These are phyloP conservation scores for Ceratobasidium theobromae DNA, from an alignment of 1,284 basidiomycete genomes.

Conservation along the genomic window DNA sequence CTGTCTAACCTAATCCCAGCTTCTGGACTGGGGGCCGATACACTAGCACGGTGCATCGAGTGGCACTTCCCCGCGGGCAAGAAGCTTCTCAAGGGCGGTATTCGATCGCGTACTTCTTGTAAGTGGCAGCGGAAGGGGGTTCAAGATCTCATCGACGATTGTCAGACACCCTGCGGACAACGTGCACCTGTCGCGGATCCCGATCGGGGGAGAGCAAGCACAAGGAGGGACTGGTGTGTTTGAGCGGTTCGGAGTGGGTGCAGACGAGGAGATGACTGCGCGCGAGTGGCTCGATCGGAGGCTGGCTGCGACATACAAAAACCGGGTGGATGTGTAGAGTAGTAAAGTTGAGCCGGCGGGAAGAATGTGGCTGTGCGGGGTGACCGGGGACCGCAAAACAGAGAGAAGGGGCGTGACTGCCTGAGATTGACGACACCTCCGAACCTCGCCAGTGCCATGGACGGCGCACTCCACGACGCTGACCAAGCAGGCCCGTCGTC, in stretches of 20 bases:
- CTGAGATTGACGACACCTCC: slow-evolving; percentile 7
- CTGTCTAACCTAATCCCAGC: slow-evolving; percentile 9
- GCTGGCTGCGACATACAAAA: slow-evolving; percentile 33
- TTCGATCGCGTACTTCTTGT: slow-evolving; percentile 38
- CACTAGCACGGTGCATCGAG: slow-evolving; percentile 36
- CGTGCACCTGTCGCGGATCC: slow-evolving; percentile 30
- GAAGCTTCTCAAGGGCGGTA: slow-evolving; percentile 29
- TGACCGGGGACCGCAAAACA: slow-evolving; percentile 15
- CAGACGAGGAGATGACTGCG: slow-evolving; percentile 33
- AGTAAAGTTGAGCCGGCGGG: background rate
- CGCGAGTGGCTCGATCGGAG: slow-evolving; percentile 35
- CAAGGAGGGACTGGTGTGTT: slow-evolving; percentile 18
- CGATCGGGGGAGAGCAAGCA: slow-evolving; percentile 5
- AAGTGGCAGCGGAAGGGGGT: background rate
- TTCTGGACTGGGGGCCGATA: slow-evolving; percentile 37
- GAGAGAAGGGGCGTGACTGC: background rate
- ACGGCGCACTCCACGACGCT: background rate
- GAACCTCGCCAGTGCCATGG: background rate
- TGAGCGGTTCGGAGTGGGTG: slow-evolving; percentile 33
- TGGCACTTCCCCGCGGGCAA: slow-evolving; percentile 29
- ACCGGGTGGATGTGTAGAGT: slow-evolving; percentile 22
- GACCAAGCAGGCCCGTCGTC: background rate
- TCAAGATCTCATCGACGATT: background rate
- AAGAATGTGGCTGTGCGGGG: background rate
- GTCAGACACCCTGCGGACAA: slow-evolving; percentile 35